Conservation (phyloP, 1,284 basidiomycete genomes). For the Microbotryum lychnidis-dioicae region DNA sequence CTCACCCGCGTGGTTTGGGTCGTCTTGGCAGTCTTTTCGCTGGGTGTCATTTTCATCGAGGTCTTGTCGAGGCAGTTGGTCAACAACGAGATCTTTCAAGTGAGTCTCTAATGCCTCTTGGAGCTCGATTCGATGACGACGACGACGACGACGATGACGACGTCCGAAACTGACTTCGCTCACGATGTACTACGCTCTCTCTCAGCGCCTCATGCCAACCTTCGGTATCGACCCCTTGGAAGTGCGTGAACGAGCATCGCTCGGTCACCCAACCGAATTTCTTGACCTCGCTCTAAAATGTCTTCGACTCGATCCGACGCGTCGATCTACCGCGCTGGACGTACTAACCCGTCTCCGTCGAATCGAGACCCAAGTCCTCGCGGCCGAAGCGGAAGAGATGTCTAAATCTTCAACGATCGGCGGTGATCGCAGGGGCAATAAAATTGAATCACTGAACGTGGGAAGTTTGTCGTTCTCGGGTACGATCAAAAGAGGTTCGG, state of each 20-base stretch:
- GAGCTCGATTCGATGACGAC: slow-evolving; percentile 16
- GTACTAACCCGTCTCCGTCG: slow-evolving; percentile 64
- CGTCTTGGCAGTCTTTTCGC: slow-evolving; percentile 11
- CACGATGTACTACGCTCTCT: not conserved
- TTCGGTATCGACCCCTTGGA: slow-evolving; percentile 74
- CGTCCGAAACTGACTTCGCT: slow-evolving; percentile 30
- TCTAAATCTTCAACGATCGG: slow-evolving; percentile 25
- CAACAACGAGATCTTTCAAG: slow-evolving; percentile 64
- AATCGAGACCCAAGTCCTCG: slow-evolving; percentile 72
- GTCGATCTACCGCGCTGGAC: slow-evolving; percentile 65
- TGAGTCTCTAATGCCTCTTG: slow-evolving; percentile 18
- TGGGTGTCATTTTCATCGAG: slow-evolving; percentile 87
- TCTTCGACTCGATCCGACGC: slow-evolving; percentile 56
- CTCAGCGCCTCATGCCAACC: slow-evolving; percentile 56
- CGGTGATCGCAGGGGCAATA: slow-evolving; percentile 32
- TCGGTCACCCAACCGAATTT: slow-evolving; percentile 71
- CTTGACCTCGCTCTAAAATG: slow-evolving; percentile 73
- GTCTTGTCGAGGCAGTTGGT: slow-evolving; percentile 76
- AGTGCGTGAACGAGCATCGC: slow-evolving; percentile 58
- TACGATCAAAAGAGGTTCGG: slow-evolving; percentile 23
- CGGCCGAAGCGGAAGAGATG: slow-evolving; percentile 4
- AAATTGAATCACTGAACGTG: slow-evolving; percentile 47
- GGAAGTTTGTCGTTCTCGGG: slow-evolving; percentile 76
- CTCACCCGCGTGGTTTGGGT: not conserved
- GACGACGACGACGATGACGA: too few relatives aligned